These are phyloP conservation scores for Ophiostoma angusticollis DNA, from an alignment of 2,329 filamentous ascomycete genomes.

Conservation along the genomic window DNA sequence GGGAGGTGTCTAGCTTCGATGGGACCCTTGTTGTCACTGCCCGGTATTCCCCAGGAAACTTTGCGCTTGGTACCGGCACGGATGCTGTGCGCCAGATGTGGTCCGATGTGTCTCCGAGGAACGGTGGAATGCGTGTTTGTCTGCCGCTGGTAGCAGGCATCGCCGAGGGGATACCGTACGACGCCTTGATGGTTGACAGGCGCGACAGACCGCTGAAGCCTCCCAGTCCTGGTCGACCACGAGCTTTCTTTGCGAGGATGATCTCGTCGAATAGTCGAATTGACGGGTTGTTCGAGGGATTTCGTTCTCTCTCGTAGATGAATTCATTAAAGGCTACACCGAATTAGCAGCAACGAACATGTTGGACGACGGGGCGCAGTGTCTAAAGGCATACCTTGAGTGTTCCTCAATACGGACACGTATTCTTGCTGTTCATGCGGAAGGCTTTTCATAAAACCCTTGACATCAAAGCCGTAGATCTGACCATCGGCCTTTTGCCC, in stretches of 20 bases:
- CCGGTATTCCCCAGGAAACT: conserved; percentile 51
- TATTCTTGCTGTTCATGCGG: conserved; percentile 56
- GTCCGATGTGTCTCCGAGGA: conserved; percentile 59
- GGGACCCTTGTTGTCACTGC: conserved; percentile 54
- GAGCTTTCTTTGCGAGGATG: conserved; percentile 62
- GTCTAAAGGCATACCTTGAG: conserved; percentile 39
- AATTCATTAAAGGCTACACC: conserved; percentile 64
- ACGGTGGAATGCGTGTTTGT: conserved; percentile 36
- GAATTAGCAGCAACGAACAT: conserved; percentile 3
- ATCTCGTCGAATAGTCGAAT: conserved; percentile 76
- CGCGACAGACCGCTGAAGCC: conserved; percentile 39
- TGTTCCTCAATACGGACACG: conserved; percentile 49
- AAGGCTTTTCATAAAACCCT: conserved; percentile 50
- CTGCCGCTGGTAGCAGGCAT: conserved; percentile 21
- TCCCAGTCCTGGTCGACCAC: conserved; percentile 51
- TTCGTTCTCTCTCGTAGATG: conserved; percentile 66
- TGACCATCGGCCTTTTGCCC: conserved; percentile 49
- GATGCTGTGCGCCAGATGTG: conserved; percentile 66
- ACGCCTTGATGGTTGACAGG: conserved; percentile 45
- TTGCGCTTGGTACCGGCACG: conserved; percentile 46
- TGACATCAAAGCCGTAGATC: conserved; percentile 52
- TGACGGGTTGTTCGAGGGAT: conserved; percentile 44
- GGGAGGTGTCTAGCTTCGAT: conserved; percentile 65
- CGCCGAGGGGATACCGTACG: conserved; percentile 34
- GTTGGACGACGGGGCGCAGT: no score